A percentile compares a stretch with the other conserved stretches of the same genome.
These are phyloP conservation scores for Aspergillus cavernicola DNA, from an alignment of 495 filamentous ascomycete species.

Conservation along the genomic window DNA sequence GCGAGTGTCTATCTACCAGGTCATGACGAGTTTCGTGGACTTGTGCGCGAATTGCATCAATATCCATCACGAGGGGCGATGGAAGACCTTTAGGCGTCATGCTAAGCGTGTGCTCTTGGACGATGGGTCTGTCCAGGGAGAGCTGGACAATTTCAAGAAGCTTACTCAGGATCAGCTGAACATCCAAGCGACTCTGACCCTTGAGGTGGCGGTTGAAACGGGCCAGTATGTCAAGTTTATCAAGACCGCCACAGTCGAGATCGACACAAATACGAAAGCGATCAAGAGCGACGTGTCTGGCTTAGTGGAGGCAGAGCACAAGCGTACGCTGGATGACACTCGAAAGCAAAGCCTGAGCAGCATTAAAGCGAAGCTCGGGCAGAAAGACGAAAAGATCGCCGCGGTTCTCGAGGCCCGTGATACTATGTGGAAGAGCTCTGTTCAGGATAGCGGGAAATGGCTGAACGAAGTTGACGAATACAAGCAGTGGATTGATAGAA, in stretches of 20 bases:
- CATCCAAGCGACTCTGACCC: constrained; percentile 13
- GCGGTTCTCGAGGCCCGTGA: constrained; percentile 8
- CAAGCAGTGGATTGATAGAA: constrained; percentile 10
- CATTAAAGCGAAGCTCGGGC: constrained; percentile 7
- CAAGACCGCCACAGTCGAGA: constrained; percentile 8
- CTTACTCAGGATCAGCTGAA: constrained; percentile 11
- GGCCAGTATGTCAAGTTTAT: constrained; percentile 7
- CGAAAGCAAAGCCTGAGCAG: constrained; percentile 5
- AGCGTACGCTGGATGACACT: constrained; percentile 7
- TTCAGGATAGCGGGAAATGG: constrained; percentile 16
- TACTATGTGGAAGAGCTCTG: constrained; percentile 14
- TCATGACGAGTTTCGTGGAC: constrained; percentile 26
- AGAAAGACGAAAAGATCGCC: constrained; percentile 5
- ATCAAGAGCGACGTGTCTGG: constrained; percentile 14
- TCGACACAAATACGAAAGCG: constrained; percentile 8
- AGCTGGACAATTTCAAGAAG: constrained; percentile 12
- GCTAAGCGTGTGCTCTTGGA: constrained; percentile 10
- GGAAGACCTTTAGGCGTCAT: constrained; percentile 18
- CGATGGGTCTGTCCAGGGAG: constrained; percentile 9
- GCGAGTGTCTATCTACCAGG: constrained; percentile 16
- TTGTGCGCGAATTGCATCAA: constrained; percentile 23
- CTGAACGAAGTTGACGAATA: constrained; percentile 10
- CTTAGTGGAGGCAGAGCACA: constrained; percentile 11
- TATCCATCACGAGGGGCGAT: constrained; percentile 15
- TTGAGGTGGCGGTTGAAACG: constrained; percentile 14